Base-by-base conservation (phyloP, 805 yeast species). In the Kazachstania kunashirensis region DNA sequence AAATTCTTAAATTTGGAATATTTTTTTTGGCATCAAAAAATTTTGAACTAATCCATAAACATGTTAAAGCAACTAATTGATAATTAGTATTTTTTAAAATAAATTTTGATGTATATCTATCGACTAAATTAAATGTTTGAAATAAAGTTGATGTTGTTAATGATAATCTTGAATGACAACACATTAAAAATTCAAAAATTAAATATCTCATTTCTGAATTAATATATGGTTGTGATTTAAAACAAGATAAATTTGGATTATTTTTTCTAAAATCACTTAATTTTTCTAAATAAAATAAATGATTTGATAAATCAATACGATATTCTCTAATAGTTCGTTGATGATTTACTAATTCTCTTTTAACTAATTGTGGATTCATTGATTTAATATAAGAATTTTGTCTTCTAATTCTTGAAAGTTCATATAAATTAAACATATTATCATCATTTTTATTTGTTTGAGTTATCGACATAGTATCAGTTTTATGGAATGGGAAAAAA, bases 41-140 rank as follows among this genome's bases (percentile, higher is more conserved):
- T 55, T 88, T 88, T 25, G 94, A 72, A 2, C 95, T 88, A n/a
- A 88, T 74, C 96, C 96, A 89, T 34, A 88, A 62, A 20, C 94
- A 77, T 2, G 94, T 78, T 45, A 94, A 74, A 17, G 94, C 92
- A 19, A 88, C 74, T 37, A 88, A 67, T 59, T 86, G 96, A 53
- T 81, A 79, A 53, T 85, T 94, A 42, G 80, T 83, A 45, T 79
- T 75, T 55, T 79, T 74, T 6, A 85, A 85, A 17, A 83, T 73
- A 47, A 95, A 70, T 44, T 75, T 74, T 33, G 92, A 79, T 53
- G 94, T 79, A 63, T 88, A 88, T 39, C 95, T 72, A 58, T 89
- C 96, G 39, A 88, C 73, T 42, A 86, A 70, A 48, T 76, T 76
- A 41, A 81, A 72, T 43, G 81, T 73, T 53, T 73, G 70, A 56